Evolutionary conservation across 129 eudicot species (phyloP), one percentile per base, ranked within the genome.

Genomic region (Escallonia herrerae): DNA sequence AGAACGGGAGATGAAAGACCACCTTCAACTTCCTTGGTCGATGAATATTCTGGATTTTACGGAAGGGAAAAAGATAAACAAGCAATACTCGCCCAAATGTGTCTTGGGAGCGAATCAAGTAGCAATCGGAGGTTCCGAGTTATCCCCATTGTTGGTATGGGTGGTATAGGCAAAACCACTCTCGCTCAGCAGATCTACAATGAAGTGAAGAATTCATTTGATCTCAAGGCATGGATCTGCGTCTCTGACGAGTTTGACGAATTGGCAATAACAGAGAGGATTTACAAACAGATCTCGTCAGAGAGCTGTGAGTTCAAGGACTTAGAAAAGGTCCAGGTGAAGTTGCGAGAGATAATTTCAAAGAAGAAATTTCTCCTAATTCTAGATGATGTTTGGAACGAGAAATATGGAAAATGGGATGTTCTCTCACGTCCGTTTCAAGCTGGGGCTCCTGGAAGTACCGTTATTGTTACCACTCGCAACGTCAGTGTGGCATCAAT

Each of bases 351-450:
- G 43, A 68, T 22, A 49, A 43, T 80, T 3, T 62, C 68, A 5
- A 56, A 72, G 40, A 71, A 65, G 13, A 83, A 58, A 62, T 80
- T 79, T 51, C 79, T 83, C 33, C 40, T 82, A 11, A 67, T 82
- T 39, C 43, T 82, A 15, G 87, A 82, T 14, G 80, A 82, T 58
- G 69, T 82, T 6, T 84, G 90, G 90, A 71, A 80, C 45, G 70
- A 77, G 51, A 39, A 77, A 48, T 52, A 63, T 44, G 56, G 22
- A 5, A 68, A 63, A 47, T 84, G 86, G 86, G 70, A 63, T 5
- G 60, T 46, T 3, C 65, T 84, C 11, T 61, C 39, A 6, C 69
- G 70, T 38, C 81, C 82, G 44, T 77, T 84, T 3, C 40, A 5
- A 3, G 46, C 12, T 22, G 90, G 81, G 57, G 66, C 68, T 5